Evolutionary conservation across 2,329 filamentous ascomycete genomes (phyloP).

Genomic region (Botrytis deweyae): DNA sequence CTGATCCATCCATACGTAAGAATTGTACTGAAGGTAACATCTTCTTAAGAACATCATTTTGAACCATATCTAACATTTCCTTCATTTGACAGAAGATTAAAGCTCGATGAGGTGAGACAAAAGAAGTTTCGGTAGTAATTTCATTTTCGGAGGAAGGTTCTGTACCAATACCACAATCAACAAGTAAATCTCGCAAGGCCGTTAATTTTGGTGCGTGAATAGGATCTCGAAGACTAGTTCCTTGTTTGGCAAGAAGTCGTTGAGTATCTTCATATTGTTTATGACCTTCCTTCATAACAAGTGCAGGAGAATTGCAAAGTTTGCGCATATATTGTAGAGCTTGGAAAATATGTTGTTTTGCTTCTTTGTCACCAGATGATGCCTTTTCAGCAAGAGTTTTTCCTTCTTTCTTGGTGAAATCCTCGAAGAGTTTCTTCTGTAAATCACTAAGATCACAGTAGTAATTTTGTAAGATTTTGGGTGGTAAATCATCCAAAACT

Average conservation of each 20-base stretch:
- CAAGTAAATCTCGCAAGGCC: slow-evolving; percentile 84
- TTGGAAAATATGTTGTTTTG: slow-evolving; percentile 98
- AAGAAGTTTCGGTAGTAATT: slow-evolving; percentile 63
- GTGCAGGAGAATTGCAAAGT: slow-evolving; percentile 92
- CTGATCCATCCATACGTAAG: slow-evolving; percentile 87
- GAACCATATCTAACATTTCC: slow-evolving; percentile 99
- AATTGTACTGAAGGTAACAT: slow-evolving; percentile 92
- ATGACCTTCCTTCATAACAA: slow-evolving; percentile 94
- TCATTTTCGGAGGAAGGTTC: slow-evolving; percentile 53
- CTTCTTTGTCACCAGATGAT: slow-evolving; percentile 80
- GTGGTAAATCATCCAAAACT: slow-evolving; percentile 90
- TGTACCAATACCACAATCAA: slow-evolving; percentile 96
- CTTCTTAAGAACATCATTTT: slow-evolving; percentile 85
- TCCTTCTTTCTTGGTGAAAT: slow-evolving; percentile 91
- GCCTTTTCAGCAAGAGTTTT: slow-evolving; percentile 84
- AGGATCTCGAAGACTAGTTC: slow-evolving; percentile 80
- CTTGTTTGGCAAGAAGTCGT: slow-evolving; percentile 72
- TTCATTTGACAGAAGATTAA: slow-evolving; percentile 99
- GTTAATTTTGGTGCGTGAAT: slow-evolving; percentile 89
- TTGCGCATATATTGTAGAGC: slow-evolving; percentile 99
- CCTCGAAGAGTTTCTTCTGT: slow-evolving; percentile 92
- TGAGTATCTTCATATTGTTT: slow-evolving; percentile 88
- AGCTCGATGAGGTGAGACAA: slow-evolving; percentile 92
- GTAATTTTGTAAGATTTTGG: slow-evolving; percentile 98
- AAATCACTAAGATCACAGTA: slow-evolving; percentile 97